Evolutionary conservation across 179 eudicot genomes (phyloP), one percentile per base, ranked within the genome.

Genomic region (Sideroxylon spinosum): DNA sequence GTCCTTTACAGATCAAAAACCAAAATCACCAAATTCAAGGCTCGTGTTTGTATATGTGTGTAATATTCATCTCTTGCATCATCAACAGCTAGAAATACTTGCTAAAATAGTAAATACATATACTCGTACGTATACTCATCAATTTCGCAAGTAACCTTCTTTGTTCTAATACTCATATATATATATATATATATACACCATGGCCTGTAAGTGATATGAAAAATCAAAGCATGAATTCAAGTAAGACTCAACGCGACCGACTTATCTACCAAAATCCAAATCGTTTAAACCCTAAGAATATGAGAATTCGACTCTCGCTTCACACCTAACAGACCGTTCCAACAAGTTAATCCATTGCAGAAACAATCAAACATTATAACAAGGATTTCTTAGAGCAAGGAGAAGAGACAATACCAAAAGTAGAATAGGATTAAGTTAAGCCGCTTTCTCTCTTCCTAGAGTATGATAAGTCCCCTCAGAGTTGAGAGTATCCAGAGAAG

Each of bases 1-100:
- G 26, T 44, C 9, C 37, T 59, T n/a, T 55, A 60, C 56, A 37
- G 11, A 37, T 74, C 29, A 74, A 59, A 74, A 29, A 22, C 53
- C 46, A 37, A 60, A 74, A 29, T 74, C 77, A 60, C 66, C 77
- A 16, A 67, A 67, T 7, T 67, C 23, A 64, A 23, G 7, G 65
- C 10, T 12, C 3, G 26, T 20, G 65, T 22, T 22, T 61, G 60
- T 55, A 55, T 13, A 55, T 55, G 20, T 16, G 20, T 62, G 10
- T 2, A 62, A 62, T 62, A 62, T 22, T 62, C 29, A 3, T 62
- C 66, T 9, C 23, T 62, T 52, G 74, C 14, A 60, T 71, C 74
- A 23, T 23, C 60, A 53, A 11, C 28, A 13, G 7, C 23, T 6
- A 25, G 57, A 13, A 71, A 26, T 37, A 23, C 60, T 12, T 12